Evolutionary conservation across 495 filamentous ascomycete genomes (phyloP), one percentile per base, ranked within the genome.

Genomic region (Peziza echinospora): DNA sequence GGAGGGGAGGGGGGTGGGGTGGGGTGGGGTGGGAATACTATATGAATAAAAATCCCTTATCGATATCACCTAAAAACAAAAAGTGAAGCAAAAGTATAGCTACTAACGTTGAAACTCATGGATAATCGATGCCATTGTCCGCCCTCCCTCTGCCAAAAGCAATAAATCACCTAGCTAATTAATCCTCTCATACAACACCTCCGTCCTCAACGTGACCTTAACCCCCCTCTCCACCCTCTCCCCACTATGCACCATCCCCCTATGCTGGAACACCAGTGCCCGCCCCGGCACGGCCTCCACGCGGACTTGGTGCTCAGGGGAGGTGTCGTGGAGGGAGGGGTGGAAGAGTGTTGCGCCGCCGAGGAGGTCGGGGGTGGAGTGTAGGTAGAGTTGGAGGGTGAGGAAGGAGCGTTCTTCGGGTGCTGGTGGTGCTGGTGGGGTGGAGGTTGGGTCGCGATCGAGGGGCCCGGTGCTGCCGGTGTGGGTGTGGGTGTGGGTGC

Each of bases 301-400:
- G 50, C 73, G 64, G 3, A 78, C 46, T 30, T 61, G 61, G 24
- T 53, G 50, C 6, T 64, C 49, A 5, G 53, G 49, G 53, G 53
- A 56, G 41, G 64, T 52, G 17, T 7, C 30, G 13, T 17, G 2
- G 3, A 6, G 3, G 3, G 41, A 55, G 1, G 52, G 53, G 49
- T 62, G 66, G 61, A 80, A 79, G 0, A 66, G 71, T 13, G 77
- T 79, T 6, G 71, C 64, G 4, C 71, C 74, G 19, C 70, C 73
- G 5, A 51, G 54, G 37, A 49, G 56, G 51, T 66, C 54, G 16
- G 56, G 44, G 25, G 67, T 68, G 52, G 75, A 77, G 30, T 50
- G 57, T 44, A 84, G 64, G 54, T 84, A 84, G 11, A 84, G 60
- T 47, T 84, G 80, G 22, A 82, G 64, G 0, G 78, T 81, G 47